These are phyloP conservation scores for Plasmodium coatneyi DNA, from an alignment of 169 alveolate species.

Conservation along the genomic window DNA sequence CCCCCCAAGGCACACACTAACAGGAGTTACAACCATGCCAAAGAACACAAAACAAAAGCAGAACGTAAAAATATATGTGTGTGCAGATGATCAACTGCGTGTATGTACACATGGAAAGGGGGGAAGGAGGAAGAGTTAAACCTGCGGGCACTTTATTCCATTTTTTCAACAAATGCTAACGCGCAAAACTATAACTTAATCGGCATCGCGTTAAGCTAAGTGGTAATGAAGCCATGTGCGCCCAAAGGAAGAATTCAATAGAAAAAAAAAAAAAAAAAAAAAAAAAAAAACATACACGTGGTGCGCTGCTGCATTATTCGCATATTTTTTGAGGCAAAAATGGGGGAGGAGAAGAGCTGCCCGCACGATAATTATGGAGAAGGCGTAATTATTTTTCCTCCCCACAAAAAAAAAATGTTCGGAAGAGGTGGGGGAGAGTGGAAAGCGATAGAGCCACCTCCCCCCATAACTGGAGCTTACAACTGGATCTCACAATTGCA, in stretches of 20 bases:
- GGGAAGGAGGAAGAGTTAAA: background rate
- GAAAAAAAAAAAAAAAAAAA: no score
- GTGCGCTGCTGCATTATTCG: background rate
- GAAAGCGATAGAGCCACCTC: background rate
- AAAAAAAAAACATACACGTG: background rate
- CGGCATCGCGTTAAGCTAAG: background rate
- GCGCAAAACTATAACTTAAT: background rate
- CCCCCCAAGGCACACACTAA: background rate
- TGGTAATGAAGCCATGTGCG: background rate
- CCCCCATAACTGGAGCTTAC: background rate
- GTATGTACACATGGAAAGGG: background rate
- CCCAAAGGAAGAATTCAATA: background rate
- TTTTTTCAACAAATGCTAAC: background rate
- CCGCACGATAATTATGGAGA: background rate
- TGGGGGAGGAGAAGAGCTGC: background rate
- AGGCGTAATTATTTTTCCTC: background rate
- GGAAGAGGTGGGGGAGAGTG: background rate
- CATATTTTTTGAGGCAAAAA: background rate
- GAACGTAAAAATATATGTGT: background rate
- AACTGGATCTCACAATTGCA: no score
- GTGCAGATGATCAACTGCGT: background rate
- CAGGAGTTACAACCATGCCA: background rate
- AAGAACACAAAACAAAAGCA: background rate
- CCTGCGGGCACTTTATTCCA: background rate
- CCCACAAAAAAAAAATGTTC: background rate